Conservation (phyloP, 257 asterid genomes). For the Ocimum tenuiflorum region DNA sequence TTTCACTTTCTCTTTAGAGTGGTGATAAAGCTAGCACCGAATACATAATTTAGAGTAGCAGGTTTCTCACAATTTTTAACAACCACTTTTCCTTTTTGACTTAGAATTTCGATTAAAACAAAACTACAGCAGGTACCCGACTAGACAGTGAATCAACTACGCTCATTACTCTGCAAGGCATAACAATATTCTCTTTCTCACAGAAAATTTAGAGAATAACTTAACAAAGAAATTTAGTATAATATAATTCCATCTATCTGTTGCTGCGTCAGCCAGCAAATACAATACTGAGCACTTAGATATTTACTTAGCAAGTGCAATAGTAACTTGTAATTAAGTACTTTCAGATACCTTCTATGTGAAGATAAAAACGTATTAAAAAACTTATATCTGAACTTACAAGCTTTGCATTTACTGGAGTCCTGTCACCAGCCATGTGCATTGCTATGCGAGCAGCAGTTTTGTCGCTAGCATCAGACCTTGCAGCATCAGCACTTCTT, state of each 20-base stretch:
- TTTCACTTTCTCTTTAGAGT: background rate
- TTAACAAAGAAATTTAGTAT: background rate
- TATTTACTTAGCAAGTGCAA: conserved; percentile 5
- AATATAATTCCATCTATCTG: background rate
- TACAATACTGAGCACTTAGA: conserved; percentile 7
- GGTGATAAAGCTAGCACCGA: background rate
- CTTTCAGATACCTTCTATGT: background rate
- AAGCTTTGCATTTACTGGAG: conserved; percentile 83
- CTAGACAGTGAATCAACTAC: conserved; percentile 1
- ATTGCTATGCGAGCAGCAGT: conserved; percentile 95
- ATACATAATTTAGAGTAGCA: background rate
- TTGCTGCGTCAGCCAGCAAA: background rate
- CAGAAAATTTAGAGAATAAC: background rate
- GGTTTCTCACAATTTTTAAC: background rate
- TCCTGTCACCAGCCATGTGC: conserved; percentile 97
- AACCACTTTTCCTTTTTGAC: background rate
- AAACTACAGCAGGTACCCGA: background rate
- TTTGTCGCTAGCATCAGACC: conserved; percentile 68
- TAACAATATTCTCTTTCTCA: background rate
- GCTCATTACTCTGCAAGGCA: background rate
- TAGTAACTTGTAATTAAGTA: background rate
- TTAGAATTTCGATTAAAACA: background rate
- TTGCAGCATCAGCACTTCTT: conserved; percentile 96
- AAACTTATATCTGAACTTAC: conserved; percentile 37
- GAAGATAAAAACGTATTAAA: background rate